Conservation (phyloP, 306 rosid genomes). For the Macrotyloma uniflorum region DNA sequence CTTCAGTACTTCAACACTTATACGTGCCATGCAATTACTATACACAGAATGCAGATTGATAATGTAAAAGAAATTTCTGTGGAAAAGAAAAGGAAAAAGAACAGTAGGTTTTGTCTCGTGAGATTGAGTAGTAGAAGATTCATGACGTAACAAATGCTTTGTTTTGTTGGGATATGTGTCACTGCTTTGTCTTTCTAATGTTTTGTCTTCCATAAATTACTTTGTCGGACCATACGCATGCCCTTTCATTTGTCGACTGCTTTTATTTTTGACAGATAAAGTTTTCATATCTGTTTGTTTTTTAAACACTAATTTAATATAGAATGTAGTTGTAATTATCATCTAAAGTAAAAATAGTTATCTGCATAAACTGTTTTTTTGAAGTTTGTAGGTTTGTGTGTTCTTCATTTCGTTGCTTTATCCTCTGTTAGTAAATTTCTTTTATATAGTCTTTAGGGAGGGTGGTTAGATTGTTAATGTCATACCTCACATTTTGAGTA, state of each 20-base stretch:
- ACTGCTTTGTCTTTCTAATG: background rate
- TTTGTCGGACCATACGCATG: constrained; percentile 26
- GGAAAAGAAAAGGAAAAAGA: background rate
- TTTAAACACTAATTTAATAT: background rate
- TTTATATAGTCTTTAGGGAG: no score
- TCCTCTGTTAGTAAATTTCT: no score
- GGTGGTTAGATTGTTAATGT: background rate
- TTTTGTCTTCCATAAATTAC: background rate
- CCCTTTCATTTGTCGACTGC: constrained; percentile 6
- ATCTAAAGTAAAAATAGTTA: background rate
- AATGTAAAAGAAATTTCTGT: no score
- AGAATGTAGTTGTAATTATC: background rate
- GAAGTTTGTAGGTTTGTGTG: background rate
- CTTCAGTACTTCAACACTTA: background rate
- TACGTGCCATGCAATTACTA: background rate
- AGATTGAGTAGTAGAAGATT: background rate
- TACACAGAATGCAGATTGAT: background rate
- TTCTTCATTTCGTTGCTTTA: background rate
- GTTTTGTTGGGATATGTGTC: constrained; percentile 16
- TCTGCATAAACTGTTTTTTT: background rate
- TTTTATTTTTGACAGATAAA: background rate
- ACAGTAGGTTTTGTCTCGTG: background rate
- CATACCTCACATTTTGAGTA: background rate
- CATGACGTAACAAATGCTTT: background rate
- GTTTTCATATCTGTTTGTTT: background rate